These are phyloP conservation scores for Trichoderma parareesei DNA, from an alignment of 495 filamentous ascomycete genomes.

Conservation along the genomic window DNA sequence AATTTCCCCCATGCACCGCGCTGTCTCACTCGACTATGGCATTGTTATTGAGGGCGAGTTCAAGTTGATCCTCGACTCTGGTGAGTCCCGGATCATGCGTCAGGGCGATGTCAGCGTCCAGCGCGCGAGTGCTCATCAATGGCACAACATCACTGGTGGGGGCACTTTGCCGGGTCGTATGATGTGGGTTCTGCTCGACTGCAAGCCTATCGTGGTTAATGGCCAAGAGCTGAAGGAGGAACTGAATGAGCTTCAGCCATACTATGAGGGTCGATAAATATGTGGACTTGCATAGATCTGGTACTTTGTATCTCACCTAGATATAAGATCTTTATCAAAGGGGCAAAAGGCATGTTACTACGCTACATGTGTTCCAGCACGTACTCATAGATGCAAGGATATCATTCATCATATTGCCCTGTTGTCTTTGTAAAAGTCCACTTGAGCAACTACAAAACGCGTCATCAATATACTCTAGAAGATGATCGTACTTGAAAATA, in stretches of 20 bases:
- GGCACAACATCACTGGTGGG: conserved; percentile 38
- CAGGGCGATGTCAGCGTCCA: conserved; percentile 48
- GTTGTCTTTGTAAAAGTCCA: too few species aligned
- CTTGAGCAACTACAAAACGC: too few species aligned
- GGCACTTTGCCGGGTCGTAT: conserved; percentile 19
- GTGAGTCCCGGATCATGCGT: conserved; percentile 43
- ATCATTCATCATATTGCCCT: too few species aligned
- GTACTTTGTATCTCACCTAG: too few species aligned
- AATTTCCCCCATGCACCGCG: conserved; percentile 49
- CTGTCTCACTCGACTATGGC: conserved; percentile 58
- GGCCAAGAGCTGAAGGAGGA: conserved; percentile 11
- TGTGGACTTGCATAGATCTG: not conserved
- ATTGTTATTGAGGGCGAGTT: conserved; percentile 56
- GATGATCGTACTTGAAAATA: too few species aligned
- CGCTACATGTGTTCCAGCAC: not conserved
- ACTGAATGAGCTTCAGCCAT: conserved; percentile 1
- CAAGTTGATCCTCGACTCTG: conserved; percentile 45
- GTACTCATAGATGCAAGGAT: too few species aligned
- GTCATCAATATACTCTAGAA: too few species aligned
- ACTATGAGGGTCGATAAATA: conserved; percentile 11
- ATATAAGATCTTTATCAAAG: too few species aligned
- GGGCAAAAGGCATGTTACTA: not conserved
- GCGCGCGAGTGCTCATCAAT: conserved; percentile 52
- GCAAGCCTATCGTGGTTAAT: conserved; percentile 12
- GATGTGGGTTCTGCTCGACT: conserved; percentile 15